Evolutionary conservation across 257 asterid species (phyloP).

Genomic region (Solanum chaucha): DNA sequence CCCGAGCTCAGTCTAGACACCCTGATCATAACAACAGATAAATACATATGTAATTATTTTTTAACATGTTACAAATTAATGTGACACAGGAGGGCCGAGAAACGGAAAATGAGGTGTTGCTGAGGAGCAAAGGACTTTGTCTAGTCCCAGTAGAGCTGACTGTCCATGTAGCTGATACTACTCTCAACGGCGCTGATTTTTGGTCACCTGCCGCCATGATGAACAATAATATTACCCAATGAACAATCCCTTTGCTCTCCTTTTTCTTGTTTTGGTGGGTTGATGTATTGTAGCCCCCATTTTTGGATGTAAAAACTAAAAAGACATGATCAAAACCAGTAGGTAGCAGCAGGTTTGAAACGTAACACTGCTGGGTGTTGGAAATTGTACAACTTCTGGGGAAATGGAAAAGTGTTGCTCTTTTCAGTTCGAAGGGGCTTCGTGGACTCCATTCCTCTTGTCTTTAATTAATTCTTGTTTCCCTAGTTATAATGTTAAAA

Average conservation of each 20-base stretch:
- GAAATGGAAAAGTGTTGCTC: not conserved
- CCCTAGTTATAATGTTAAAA: not conserved
- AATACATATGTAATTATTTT: too few species aligned
- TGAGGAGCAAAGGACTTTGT: conserved; percentile 73
- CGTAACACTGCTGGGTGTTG: not conserved
- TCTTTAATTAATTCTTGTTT: not conserved
- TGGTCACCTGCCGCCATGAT: conserved; percentile 62
- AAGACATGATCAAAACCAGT: not conserved
- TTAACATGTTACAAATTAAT: not conserved
- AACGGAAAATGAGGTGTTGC: conserved; percentile 10
- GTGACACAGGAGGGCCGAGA: conserved; percentile 24
- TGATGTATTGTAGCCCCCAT: not conserved
- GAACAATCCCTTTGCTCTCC: not conserved
- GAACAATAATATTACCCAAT: conserved; percentile 17
- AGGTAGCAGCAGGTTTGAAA: not conserved
- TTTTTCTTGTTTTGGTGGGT: not conserved
- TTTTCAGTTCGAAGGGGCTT: not conserved
- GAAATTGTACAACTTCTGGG: not conserved
- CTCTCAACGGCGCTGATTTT: conserved; percentile 70
- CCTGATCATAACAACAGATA: too few species aligned
- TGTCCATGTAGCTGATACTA: conserved; percentile 40
- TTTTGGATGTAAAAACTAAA: not conserved
- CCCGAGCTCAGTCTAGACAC: not conserved
- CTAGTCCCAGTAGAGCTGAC: conserved; percentile 63
- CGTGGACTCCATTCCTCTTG: not conserved